Evolutionary conservation across 2,329 filamentous ascomycete genomes (phyloP).

Genomic region (Fusarium camptoceras): DNA sequence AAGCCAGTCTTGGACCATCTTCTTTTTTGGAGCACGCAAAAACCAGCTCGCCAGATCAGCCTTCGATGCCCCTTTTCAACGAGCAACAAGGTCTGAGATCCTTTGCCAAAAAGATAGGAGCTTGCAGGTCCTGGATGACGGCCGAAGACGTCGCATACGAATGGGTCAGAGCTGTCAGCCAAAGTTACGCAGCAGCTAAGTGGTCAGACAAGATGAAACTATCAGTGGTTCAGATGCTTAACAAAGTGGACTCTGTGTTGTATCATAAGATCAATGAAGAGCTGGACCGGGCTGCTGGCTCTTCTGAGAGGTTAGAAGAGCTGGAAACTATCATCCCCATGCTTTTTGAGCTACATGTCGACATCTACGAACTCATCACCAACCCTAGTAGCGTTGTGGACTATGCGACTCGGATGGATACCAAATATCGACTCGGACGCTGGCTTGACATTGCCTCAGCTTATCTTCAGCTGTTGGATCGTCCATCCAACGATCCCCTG

Average conservation of each 20-base stretch:
- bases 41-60: constrained; percentile 62
- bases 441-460: constrained; percentile 65
- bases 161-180: constrained; percentile 65
- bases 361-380: constrained; percentile 69
- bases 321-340: constrained; percentile 65
- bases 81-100: constrained; percentile 63
- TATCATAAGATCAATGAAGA: constrained; percentile 60
- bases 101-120: constrained; percentile 64
- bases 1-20: constrained; percentile 64
- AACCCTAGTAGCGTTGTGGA: constrained; percentile 68
- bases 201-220: constrained; percentile 71
- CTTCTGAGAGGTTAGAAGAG: constrained; percentile 45
- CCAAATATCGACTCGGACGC: constrained; percentile 61
- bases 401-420: constrained; percentile 60
- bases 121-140: constrained; percentile 60
- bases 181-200: constrained; percentile 64
- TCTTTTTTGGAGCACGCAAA: constrained; percentile 75
- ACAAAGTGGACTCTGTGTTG: constrained; percentile 64
- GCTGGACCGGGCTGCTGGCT: constrained; percentile 49
- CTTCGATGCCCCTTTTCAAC: constrained; percentile 61
- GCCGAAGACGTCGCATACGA: constrained; percentile 69
- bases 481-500: constrained; percentile 54
- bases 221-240: constrained; percentile 67
- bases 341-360: constrained; percentile 71
- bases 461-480: constrained; percentile 54